phyloP scores from a whole-genome alignment of 371 early-diverging fungal genomes.

The Massospora cicadina region DNA sequence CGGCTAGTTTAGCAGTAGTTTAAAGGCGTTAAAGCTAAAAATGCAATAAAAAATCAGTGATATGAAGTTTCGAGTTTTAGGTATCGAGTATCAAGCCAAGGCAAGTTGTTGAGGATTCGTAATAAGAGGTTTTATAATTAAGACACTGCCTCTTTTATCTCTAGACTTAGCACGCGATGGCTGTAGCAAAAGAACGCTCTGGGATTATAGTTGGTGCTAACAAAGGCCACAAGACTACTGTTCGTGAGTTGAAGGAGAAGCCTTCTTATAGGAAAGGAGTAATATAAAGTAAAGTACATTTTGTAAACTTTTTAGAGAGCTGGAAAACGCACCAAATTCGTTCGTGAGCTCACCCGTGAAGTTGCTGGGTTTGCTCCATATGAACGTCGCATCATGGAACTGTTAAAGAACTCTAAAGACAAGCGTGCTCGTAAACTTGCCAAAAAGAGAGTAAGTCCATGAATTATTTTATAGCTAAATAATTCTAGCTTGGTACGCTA shows the following conservation, averaged over 20 bases:
- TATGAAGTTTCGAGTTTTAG: no score
- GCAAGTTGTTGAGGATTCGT: no score
- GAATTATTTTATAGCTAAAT: not conserved
- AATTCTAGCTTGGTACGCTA: conserved; percentile 76
- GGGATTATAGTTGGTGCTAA: conserved; percentile 63
- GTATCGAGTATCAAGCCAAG: no score
- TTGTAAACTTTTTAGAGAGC: conserved; percentile 25
- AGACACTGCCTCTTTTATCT: not conserved
- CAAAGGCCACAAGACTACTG: conserved; percentile 75
- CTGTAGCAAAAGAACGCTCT: conserved; percentile 16
- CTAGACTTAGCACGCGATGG: not conserved
- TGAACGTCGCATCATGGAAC: conserved; percentile 97
- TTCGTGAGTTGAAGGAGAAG: conserved; percentile 57
- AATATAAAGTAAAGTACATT: conserved; percentile 20
- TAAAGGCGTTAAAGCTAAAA: no score
- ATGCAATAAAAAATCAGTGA: no score
- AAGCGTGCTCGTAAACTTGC: conserved; percentile 98
- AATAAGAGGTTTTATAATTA: no score
- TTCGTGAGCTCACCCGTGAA: conserved; percentile 88
- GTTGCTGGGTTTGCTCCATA: conserved; percentile 97
- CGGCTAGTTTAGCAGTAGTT: no score
- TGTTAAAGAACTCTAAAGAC: conserved; percentile 98
- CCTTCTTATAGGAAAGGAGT: conserved; percentile 74
- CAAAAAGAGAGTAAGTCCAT: conserved; percentile 76
- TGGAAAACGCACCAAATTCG: conserved; percentile 76